Percentiles rank a stretch among this genome's conserved stretches.
These are phyloP conservation scores for Starmerella cellae DNA, from an alignment of 805 yeast genomes.

Conservation along the genomic window DNA sequence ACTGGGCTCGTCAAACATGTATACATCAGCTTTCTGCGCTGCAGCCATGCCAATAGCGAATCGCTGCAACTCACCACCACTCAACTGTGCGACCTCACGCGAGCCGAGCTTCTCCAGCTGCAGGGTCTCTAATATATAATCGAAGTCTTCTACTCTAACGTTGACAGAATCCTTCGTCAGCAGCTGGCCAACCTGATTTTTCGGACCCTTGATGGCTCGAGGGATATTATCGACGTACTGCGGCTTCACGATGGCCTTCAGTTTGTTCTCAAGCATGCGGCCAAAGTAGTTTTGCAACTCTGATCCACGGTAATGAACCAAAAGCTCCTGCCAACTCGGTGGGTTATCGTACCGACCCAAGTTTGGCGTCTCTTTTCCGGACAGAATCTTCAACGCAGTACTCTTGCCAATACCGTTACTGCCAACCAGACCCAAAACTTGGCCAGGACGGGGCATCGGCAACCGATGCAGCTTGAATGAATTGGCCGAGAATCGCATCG, in stretches of 20 bases:
- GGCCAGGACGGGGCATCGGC: slow-evolving; percentile 98
- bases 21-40: slow-evolving; percentile 86
- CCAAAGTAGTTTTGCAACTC: slow-evolving; percentile 95
- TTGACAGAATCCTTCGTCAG: slow-evolving; percentile 58
- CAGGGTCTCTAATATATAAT: slow-evolving; percentile 51
- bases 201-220: slow-evolving; percentile 86
- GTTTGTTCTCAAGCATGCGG: slow-evolving; percentile 81
- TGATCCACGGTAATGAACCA: slow-evolving; percentile 86
- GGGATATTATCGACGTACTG: slow-evolving; percentile 98
- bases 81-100: slow-evolving; percentile 79
- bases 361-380: slow-evolving; percentile 96
- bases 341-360: slow-evolving; percentile 90
- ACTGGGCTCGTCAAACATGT: slow-evolving; percentile 99
- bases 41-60: slow-evolving; percentile 97
- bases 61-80: slow-evolving; percentile 98
- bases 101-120: slow-evolving; percentile 64
- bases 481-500: slow-evolving; percentile 96
- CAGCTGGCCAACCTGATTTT: slow-evolving; percentile 66
- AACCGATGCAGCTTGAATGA: slow-evolving; percentile 93
- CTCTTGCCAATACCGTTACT: slow-evolving; percentile 99
- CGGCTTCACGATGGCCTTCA: slow-evolving; percentile 95
- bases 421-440: slow-evolving; percentile 94
- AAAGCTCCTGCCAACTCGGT: slow-evolving; percentile 93
- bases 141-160: slow-evolving; percentile 46
- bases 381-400: slow-evolving; percentile 89